phyloP scores from a whole-genome alignment of 148 eudicot genomes.

The Arctostaphylos glauca region DNA sequence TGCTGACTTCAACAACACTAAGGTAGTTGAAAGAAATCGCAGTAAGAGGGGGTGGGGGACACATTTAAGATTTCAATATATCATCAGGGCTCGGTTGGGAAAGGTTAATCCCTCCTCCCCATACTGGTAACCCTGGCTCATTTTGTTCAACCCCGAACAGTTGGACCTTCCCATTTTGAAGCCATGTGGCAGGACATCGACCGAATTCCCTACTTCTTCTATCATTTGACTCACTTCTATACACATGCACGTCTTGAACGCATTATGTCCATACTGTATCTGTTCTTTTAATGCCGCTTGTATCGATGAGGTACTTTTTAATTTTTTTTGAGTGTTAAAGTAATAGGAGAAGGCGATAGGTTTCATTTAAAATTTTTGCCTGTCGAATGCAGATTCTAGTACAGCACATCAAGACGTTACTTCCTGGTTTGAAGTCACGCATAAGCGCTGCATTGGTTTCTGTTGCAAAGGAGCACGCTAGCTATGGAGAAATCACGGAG shows the following conservation, averaged over 20 bases:
- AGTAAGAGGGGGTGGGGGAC: background rate
- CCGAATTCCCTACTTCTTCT: background rate
- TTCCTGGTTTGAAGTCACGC: slow-evolving; percentile 82
- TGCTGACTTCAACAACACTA: background rate
- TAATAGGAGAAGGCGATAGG: background rate
- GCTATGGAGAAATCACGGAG: slow-evolving; percentile 92
- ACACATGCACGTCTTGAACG: background rate
- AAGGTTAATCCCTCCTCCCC: background rate
- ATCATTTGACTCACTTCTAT: background rate
- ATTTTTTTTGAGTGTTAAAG: background rate
- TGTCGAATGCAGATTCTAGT: slow-evolving; percentile 64
- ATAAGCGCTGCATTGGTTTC: slow-evolving; percentile 68
- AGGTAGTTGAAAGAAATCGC: background rate
- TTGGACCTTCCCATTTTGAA: background rate
- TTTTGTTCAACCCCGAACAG: background rate
- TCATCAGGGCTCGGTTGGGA: background rate
- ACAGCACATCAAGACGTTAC: slow-evolving; percentile 84
- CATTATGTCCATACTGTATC: background rate
- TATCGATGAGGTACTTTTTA: background rate
- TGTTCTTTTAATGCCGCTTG: background rate
- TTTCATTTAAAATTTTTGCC: background rate
- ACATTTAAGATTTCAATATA: background rate
- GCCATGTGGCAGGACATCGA: background rate
- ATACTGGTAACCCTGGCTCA: background rate
- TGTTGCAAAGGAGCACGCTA: slow-evolving; percentile 94